Base-by-base conservation (phyloP, 306 rosid species). In the Castanospermum australe region DNA sequence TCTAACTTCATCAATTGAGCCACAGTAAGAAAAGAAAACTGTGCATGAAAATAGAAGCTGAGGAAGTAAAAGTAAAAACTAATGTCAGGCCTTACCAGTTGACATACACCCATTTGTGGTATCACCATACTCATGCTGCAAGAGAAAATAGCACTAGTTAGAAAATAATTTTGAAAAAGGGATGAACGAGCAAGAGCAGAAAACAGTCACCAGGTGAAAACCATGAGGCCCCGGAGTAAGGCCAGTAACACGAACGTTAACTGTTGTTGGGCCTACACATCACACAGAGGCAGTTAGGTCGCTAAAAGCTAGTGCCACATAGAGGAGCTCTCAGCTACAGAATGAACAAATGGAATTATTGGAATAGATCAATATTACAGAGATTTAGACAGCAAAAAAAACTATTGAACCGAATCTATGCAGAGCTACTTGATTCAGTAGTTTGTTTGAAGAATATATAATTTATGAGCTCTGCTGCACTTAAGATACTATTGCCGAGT, bases 81-180 rank as follows among this genome's bases (percentile, higher is more conserved):
- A 62, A 44, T 45, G 81, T 41, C 45, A 54, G 38, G 28, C 55
- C 77, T 57, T 42, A 92, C 98, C 97, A 0, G 98, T 92, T 20
- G 98, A 94, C 7, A 94, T 94, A 84, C 98, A 94, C 66, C 98
- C 98, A 81, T 94, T 94, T 77, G 98, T 94, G 39, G 98, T 94
- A 85, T 94, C 98, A 73, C 98, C 98, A 65, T 72, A 92, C 86
- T 92, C 98, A 48, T 94, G 97, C 98, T 94, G 81, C 86, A 84
- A 51, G 61, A 71, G 59, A 76, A 79, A 75, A 35, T 67, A 45
- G 18, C 28, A 67, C 32, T 24, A 21, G 6, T 15, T 14, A 63
- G 21, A 39, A 83, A 36, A 24, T 61, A 25, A 67, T 20, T 68
- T 22, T 71, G 41, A 36, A 71, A 15, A 66, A 79, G 10, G 20